Conservation (phyloP, 1,139 yeast genomes). For the Saccharomyces hybrid region DNA sequence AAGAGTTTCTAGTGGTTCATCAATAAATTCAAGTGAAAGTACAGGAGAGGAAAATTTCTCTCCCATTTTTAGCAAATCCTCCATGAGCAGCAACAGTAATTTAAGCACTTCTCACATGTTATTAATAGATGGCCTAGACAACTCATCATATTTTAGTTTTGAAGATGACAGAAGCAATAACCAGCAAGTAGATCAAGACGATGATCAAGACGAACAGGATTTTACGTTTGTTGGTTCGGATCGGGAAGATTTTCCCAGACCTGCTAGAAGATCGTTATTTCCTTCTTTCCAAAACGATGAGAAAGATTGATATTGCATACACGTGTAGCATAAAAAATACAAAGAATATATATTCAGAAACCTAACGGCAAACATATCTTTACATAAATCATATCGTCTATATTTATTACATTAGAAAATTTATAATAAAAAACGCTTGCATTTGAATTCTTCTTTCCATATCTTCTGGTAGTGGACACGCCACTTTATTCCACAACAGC, state of each 20-base stretch:
- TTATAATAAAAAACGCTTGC: not conserved
- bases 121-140: slow-evolving; percentile 14
- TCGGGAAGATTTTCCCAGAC: slow-evolving; percentile 6
- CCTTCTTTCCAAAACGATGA: slow-evolving; percentile 11
- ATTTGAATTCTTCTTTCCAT: not conserved
- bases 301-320: slow-evolving; percentile 4
- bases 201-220: not conserved
- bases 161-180: slow-evolving; percentile 15
- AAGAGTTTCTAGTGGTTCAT: slow-evolving; percentile 3
- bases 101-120: slow-evolving; percentile 12
- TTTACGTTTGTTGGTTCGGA: not conserved
- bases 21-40: slow-evolving; percentile 11
- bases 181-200: slow-evolving; percentile 4
- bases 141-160: slow-evolving; percentile 16
- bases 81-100: slow-evolving; percentile 12
- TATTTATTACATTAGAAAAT: not conserved
- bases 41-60: slow-evolving; percentile 8
- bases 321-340: not conserved
- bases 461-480: not conserved
- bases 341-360: slow-evolving; percentile 1
- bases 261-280: slow-evolving; percentile 11
- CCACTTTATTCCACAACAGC: not conserved
- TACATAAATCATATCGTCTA: not conserved
- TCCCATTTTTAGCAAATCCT: slow-evolving; percentile 7
- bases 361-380: not conserved